These are phyloP conservation scores for Grosmannia huntii DNA, from an alignment of 2,329 filamentous ascomycete species.

Conservation along the genomic window DNA sequence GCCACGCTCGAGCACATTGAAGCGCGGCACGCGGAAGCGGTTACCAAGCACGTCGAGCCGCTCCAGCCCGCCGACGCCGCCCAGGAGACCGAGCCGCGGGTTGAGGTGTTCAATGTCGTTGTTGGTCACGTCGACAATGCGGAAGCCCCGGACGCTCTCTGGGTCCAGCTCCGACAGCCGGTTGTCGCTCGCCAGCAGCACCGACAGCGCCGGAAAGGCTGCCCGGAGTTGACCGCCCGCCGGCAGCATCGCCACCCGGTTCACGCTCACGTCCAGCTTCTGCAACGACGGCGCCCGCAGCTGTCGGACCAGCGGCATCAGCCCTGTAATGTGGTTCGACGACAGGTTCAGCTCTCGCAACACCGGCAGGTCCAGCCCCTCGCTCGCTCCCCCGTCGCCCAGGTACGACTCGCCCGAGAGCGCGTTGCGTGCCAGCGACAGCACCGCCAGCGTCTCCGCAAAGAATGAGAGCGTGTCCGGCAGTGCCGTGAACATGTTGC, in stretches of 20 bases:
- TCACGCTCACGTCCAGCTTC: conserved; percentile 70
- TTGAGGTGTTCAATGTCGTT: conserved; percentile 79
- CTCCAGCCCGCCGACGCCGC: conserved; percentile 46
- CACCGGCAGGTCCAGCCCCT: conserved; percentile 54
- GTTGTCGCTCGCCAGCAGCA: conserved; percentile 69
- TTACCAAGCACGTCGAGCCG: conserved; percentile 72
- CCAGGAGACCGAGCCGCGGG: conserved; percentile 65
- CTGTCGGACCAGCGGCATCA: conserved; percentile 51
- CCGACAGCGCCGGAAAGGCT: conserved; percentile 55
- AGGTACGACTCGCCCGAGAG: conserved; percentile 54
- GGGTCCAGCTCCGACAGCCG: conserved; percentile 60
- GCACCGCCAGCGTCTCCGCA: conserved; percentile 52
- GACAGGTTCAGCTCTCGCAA: conserved; percentile 67
- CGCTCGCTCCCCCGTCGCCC: conserved; percentile 23
- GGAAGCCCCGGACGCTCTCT: conserved; percentile 60
- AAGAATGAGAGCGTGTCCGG: conserved; percentile 62
- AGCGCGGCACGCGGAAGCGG: conserved; percentile 74
- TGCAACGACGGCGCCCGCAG: conserved; percentile 64
- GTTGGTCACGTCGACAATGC: conserved; percentile 65
- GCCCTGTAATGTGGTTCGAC: conserved; percentile 58
- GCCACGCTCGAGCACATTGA: conserved; percentile 71
- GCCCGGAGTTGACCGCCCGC: conserved; percentile 35
- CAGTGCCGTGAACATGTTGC: conserved; percentile 61
- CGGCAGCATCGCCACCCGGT: conserved; percentile 64
- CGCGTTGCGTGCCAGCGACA: conserved; percentile 67